Evolutionary conservation across 352 stramenopile species (phyloP).

Genomic region (Pythium dissotocum): DNA sequence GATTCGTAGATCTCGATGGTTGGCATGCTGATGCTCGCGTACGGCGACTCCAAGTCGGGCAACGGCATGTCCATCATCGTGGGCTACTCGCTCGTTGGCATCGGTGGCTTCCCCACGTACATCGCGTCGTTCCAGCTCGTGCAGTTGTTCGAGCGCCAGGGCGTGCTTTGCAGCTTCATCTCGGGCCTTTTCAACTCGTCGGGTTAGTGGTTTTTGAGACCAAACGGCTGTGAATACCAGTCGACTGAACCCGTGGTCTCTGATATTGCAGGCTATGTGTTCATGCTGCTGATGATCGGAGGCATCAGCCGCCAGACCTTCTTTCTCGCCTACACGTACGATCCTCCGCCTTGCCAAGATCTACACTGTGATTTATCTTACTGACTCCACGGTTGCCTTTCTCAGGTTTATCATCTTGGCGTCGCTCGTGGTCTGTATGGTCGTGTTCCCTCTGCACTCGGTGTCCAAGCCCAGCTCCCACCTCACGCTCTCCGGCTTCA

Average conservation of each 20-base stretch:
- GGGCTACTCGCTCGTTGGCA: constrained; percentile 62
- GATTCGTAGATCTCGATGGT: background rate
- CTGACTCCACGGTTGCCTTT: no score
- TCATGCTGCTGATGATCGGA: constrained; percentile 66
- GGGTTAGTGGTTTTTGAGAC: constrained; percentile 8
- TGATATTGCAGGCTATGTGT: constrained; percentile 47
- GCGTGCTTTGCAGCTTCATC: constrained; percentile 66
- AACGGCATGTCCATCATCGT: constrained; percentile 53
- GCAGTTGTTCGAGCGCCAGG: constrained; percentile 66
- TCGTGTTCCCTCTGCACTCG: constrained; percentile 32
- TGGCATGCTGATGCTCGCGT: constrained; percentile 9
- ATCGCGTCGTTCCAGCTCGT: constrained; percentile 77
- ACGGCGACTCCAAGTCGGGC: constrained; percentile 51
- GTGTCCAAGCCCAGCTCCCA: constrained; percentile 25
- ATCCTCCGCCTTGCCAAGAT: background rate
- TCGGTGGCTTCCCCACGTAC: constrained; percentile 62
- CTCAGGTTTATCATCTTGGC: constrained; percentile 25
- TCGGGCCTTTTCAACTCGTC: constrained; percentile 83
- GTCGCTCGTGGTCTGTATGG: constrained; percentile 29
- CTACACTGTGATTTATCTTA: background rate
- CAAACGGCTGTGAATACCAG: no score
- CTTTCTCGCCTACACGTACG: constrained; percentile 59
- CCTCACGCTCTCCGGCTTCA: constrained; percentile 34
- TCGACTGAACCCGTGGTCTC: no score
- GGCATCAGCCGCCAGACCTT: constrained; percentile 48